These are phyloP conservation scores for Arthromyces matolae DNA, from an alignment of 768 basidiomycete species.

Conservation along the genomic window DNA sequence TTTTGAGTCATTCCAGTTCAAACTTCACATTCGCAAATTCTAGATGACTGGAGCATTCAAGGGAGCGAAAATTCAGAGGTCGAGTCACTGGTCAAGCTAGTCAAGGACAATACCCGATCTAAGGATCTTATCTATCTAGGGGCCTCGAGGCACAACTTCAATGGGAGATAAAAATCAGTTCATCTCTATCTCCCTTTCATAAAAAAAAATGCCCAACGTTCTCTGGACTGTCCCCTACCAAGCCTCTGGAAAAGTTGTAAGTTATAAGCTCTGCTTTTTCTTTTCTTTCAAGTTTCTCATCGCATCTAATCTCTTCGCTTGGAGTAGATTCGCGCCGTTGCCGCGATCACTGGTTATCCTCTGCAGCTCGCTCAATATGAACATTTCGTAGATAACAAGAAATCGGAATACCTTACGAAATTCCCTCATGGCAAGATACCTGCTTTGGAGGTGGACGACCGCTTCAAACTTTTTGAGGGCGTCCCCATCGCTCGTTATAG, in stretches of 20 bases:
- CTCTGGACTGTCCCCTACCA: slow-evolving; percentile 50
- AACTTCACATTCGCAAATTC: too few relatives aligned
- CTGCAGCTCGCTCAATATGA: slow-evolving; percentile 51
- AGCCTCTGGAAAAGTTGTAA: slow-evolving; percentile 44
- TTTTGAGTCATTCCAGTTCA: too few relatives aligned
- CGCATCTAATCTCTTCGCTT: neutral
- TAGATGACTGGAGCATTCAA: too few relatives aligned
- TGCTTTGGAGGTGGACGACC: slow-evolving; percentile 70
- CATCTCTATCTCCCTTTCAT: neutral
- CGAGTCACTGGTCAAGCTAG: too few relatives aligned
- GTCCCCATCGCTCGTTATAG: slow-evolving; percentile 81
- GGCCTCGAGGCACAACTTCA: too few relatives aligned
- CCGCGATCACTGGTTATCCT: slow-evolving; percentile 55
- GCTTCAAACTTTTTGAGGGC: slow-evolving; percentile 76
- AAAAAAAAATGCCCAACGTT: slow-evolving; percentile 50
- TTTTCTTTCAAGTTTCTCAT: neutral
- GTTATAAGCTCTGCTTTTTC: too few relatives aligned
- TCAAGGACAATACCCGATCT: too few relatives aligned
- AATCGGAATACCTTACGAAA: slow-evolving; percentile 64
- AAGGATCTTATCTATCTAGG: too few relatives aligned
- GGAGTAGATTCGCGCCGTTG: slow-evolving; percentile 46
- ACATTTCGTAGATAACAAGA: slow-evolving; percentile 64
- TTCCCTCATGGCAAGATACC: slow-evolving; percentile 86
- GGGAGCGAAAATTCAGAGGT: too few relatives aligned
- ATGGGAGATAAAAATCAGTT: too few relatives aligned